Evolutionary conservation across 257 asterid genomes (phyloP), one percentile per base, ranked within the genome.

Genomic region (Vinca minor): DNA sequence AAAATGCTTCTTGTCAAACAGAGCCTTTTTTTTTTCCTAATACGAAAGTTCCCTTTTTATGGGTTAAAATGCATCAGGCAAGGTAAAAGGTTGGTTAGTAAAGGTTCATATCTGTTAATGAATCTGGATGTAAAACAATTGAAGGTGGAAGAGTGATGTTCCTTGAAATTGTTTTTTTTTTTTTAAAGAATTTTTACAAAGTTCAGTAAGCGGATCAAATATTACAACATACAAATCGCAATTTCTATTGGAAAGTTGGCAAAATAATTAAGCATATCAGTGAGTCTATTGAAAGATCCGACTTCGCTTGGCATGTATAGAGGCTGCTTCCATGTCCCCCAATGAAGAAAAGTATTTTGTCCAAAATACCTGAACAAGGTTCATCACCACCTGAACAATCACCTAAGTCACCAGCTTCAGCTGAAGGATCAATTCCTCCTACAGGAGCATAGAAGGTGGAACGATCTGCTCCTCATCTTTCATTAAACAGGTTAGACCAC

Each of bases 281-380:
- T 45, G 17, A 14, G 39, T 35, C 50, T 59, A 62, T 71, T 77
- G 78, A 82, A 52, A 70, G 13, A 58, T 57, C 21, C 86, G 76
- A 64, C 62, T 70, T 62, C 94, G 79, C 77, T 89, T 89, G 13
- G 84, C 89, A 63, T 70, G 71, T 7, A 29, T 64, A 1, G 89
- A 80, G 74, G 95, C 94, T 54, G 79, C 66, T 79, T 89, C 95
- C 83, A 89, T 63, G 69, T 85, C 95, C 72, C n/a, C 94, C 94
- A 35, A 85, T 69, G 74, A 89, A 89, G 86, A 89, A 89, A 36
- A 89, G 81, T 68, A 89, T 87, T 55, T 67, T 82, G 77, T 89
- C 94, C 76, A 85, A 34, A 55, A 89, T 73, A 67, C 91, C 76
- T 45, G 69, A 63, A 76, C 72, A 60, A 1, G 84, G 74, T 62